Evolutionary conservation across 140 eudicot genomes (phyloP), one percentile per base, ranked within the genome.

Genomic region (Flaveria floridana): DNA sequence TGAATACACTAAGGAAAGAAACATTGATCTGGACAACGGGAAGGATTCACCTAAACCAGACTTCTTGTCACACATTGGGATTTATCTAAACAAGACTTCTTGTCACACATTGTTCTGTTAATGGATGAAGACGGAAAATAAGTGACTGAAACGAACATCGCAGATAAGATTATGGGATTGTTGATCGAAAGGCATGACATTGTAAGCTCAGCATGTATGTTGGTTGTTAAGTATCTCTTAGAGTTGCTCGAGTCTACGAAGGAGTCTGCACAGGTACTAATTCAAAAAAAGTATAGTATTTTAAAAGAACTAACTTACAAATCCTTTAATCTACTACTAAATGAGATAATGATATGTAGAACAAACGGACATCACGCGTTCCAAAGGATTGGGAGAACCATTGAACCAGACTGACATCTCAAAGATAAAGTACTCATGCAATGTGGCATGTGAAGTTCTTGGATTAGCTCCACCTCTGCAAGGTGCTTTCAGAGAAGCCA

Each of bases 351-450:
- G 28, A 26, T 26, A 28, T 25, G 13, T 1, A 71, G 85, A 82
- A 57, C 85, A 81, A 76, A 81, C 20, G 75, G 62, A 41, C 25
- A 76, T 81, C 7, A 82, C 75, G 2, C 30, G 47, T 6, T 52
- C 78, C 0, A 76, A 81, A 81, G 78, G 7, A 10, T 51, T 25
- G 0, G 65, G 65, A 34, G 85, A 81, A 56, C 66, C 55, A 39
- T 42, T 81, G 53, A 76, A 15, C 2, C 65, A 72, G 82, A 65
- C 64, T 3, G 85, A 76, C 13, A 55, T 81, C 1, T 73, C 72
- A 46, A 81, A 81, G 58, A 81, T 75, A 78, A 70, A 71, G 21
- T 73, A 73, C 18, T 73, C 83, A 37, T 79, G 83, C 78, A 79
- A 79, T 79, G 53, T 72, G 51, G 76, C 57, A 25, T 28, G 84